Conservation (phyloP, 257 asterid species). For the Leonotis leonurus region DNA sequence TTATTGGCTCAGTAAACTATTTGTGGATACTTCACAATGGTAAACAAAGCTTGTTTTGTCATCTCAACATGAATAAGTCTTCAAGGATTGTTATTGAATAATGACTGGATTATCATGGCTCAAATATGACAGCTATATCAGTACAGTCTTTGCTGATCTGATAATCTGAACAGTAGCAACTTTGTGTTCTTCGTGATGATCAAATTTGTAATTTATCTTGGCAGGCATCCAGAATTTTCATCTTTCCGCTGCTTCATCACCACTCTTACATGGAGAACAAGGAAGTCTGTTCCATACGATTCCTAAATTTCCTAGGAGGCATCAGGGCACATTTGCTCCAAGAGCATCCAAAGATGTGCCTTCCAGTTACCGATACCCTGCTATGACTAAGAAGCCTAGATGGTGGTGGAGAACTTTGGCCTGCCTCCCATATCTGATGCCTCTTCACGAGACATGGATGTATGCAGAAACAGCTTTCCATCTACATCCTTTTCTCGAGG, state of each 20-base stretch:
- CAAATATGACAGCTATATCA: not conserved
- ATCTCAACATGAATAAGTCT: not conserved
- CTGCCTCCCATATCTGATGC: slow-evolving; percentile 86
- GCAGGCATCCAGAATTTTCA: slow-evolving; percentile 31
- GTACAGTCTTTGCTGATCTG: not conserved
- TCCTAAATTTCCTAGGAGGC: slow-evolving; percentile 35
- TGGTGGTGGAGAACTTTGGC: slow-evolving; percentile 95
- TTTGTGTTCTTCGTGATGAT: not conserved
- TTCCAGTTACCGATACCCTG: slow-evolving; percentile 51
- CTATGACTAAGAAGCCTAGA: slow-evolving; percentile 70
- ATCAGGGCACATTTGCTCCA: slow-evolving; percentile 20
- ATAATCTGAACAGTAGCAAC: not conserved
- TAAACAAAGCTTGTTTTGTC: not conserved
- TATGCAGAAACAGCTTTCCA: slow-evolving; percentile 77
- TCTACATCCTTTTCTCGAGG: slow-evolving; percentile 69
- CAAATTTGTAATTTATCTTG: slow-evolving; percentile 8
- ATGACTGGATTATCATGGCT: not conserved
- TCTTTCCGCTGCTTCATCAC: slow-evolving; percentile 53
- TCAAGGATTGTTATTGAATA: not conserved
- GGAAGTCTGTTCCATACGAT: slow-evolving; percentile 35
- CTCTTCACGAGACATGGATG: slow-evolving; percentile 92
- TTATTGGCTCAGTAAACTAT: not conserved
- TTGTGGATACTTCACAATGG: not conserved
- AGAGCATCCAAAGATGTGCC: slow-evolving; percentile 71
- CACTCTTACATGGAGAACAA: slow-evolving; percentile 41